Evolutionary conservation across 371 early-diverging fungal genomes (phyloP).

Genomic region (Lichtheimia ramosa): DNA sequence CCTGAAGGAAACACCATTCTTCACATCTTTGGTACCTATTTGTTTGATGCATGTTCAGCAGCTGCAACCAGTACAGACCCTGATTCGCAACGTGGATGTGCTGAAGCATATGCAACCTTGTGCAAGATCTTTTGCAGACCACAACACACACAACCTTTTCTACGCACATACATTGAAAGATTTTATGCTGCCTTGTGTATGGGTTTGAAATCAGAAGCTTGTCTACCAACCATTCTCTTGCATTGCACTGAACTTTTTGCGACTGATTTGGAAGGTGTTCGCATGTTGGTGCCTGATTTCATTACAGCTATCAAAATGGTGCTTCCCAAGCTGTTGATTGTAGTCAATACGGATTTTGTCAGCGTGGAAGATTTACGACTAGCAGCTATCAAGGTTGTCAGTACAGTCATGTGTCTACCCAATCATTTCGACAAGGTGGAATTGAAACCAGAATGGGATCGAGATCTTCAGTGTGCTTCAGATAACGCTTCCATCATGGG

Average conservation of each 20-base stretch:
- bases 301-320: slow-evolving; percentile 68
- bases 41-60: slow-evolving; percentile 66
- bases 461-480: slow-evolving; percentile 45
- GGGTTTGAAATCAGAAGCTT: slow-evolving; percentile 61
- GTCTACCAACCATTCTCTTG: slow-evolving; percentile 67
- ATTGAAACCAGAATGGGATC: slow-evolving; percentile 53
- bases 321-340: slow-evolving; percentile 55
- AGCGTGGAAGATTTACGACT: slow-evolving; percentile 66
- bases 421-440: slow-evolving; percentile 71
- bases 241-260: slow-evolving; percentile 67
- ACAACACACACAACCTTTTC: slow-evolving; percentile 57
- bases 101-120: slow-evolving; percentile 69
- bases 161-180: slow-evolving; percentile 65
- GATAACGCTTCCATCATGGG: slow-evolving; percentile 39
- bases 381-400: slow-evolving; percentile 66
- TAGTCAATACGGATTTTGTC: slow-evolving; percentile 24
- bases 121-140: slow-evolving; percentile 74
- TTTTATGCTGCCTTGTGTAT: slow-evolving; percentile 69
- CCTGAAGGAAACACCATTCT: slow-evolving; percentile 70
- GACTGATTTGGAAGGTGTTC: slow-evolving; percentile 66
- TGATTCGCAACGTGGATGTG: slow-evolving; percentile 59
- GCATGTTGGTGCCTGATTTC: slow-evolving; percentile 74
- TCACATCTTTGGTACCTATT: slow-evolving; percentile 76
- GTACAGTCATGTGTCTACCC: slow-evolving; percentile 70
- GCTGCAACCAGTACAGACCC: slow-evolving; percentile 21